phyloP scores from a whole-genome alignment of 768 basidiomycete species.

The Suillus bovinus region DNA sequence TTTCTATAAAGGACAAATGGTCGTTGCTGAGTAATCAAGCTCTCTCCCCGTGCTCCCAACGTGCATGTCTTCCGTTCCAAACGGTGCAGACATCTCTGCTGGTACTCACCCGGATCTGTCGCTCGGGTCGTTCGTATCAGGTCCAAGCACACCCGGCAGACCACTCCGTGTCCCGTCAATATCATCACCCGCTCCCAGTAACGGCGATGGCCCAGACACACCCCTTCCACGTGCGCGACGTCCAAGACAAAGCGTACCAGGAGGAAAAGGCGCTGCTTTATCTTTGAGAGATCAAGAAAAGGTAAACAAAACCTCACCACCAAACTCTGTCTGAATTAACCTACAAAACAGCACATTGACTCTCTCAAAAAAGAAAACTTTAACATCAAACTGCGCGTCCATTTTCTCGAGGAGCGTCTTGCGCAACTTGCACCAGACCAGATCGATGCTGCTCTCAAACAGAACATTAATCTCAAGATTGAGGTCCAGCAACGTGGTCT shows the following conservation, averaged over 20 bases:
- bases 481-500: slow-evolving; percentile 87
- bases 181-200: slow-evolving; percentile 51
- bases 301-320: slow-evolving; percentile 43
- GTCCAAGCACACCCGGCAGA: slow-evolving; percentile 53
- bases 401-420: slow-evolving; percentile 92
- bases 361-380: slow-evolving; percentile 97
- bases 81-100: slow-evolving; percentile 26
- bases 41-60: not conserved
- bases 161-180: slow-evolving; percentile 47
- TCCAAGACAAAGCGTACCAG: slow-evolving; percentile 25
- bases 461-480: slow-evolving; percentile 92
- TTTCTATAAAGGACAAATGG: not conserved
- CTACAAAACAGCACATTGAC: slow-evolving; percentile 76
- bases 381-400: slow-evolving; percentile 91
- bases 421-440: slow-evolving; percentile 89
- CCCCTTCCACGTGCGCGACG: slow-evolving; percentile 52
- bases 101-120: slow-evolving; percentile 60
- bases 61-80: not conserved
- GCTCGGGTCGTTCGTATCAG: slow-evolving; percentile 54
- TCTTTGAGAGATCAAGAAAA: slow-evolving; percentile 97
- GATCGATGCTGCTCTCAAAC: slow-evolving; percentile 87
- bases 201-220: slow-evolving; percentile 51
- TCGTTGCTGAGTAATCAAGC: not conserved
- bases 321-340: not conserved
- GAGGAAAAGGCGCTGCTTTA: slow-evolving; percentile 46